Conservation (phyloP, 139 green algal species). For the Chlamydomonas incerta region DNA sequence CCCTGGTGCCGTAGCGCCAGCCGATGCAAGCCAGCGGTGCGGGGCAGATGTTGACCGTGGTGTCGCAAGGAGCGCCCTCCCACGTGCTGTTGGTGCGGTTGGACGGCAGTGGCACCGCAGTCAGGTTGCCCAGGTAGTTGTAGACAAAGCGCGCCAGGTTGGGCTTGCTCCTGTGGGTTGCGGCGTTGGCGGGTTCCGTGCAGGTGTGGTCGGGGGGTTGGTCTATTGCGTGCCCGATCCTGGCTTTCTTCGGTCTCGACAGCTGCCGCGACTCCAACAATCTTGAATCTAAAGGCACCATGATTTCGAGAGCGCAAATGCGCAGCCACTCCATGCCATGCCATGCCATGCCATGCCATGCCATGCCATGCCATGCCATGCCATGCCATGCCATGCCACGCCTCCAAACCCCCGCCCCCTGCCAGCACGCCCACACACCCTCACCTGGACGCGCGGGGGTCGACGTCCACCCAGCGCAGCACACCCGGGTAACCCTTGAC, state of each 20-base stretch:
- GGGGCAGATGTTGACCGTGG: constrained; percentile 26
- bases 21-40: constrained; percentile 48
- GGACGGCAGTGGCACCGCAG: neutral
- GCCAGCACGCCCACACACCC: neutral
- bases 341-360: too few relatives aligned
- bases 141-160: constrained; percentile 68
- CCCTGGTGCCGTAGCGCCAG: constrained; percentile 40
- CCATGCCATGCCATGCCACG: too few relatives aligned
- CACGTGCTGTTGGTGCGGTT: neutral
- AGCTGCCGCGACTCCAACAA: too few relatives aligned
- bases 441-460: neutral
- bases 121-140: constrained; percentile 43
- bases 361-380: too few relatives aligned
- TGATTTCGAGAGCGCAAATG: too few relatives aligned
- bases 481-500: constrained; percentile 66
- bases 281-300: too few relatives aligned
- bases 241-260: too few relatives aligned
- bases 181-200: neutral
- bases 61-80: constrained; percentile 46
- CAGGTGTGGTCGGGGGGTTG: too few relatives aligned
- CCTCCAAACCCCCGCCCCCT: neutral
- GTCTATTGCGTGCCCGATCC: too few relatives aligned
- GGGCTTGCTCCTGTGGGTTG: constrained; percentile 37
- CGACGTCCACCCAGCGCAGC: constrained; percentile 41
- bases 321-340: too few relatives aligned